Evolutionary conservation across 257 asterid genomes (phyloP), one percentile per base, ranked within the genome.

Genomic region (Eustoma russellianum): DNA sequence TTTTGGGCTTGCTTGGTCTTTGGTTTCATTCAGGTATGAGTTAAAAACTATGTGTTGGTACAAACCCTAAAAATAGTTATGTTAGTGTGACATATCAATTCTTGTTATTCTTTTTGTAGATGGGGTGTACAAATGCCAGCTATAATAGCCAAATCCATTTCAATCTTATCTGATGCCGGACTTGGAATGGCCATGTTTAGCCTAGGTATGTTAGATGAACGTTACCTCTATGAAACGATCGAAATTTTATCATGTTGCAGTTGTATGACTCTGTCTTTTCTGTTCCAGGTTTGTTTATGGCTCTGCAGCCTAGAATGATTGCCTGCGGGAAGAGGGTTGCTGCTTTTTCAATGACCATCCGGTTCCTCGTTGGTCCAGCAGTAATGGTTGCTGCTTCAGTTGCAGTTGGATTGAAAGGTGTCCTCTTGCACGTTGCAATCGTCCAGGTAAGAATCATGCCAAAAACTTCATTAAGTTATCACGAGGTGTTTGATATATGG

Each of bases 121-220:
- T 75, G 78, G 81, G 62, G 66, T 38, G 51, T 75, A 51, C 56
- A 64, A 63, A 75, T 75, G 81, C 81, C 81, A 16, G 73, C 75
- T 0, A 75, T 75, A 34, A 48, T 71, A 33, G 78, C 78, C 17
- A 67, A 75, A 61, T 75, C 78, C 5, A 75, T 75, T 18, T 43
- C 78, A n/a, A 75, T 75, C 30, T 56, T 71, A 12, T 71, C 78
- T 11, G 78, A 75, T 71, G 81, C 81, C 57, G 78, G 78, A 33
- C 81, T 75, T 38, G 81, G 81, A 38, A 71, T 75, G 81, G 81
- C 78, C 4, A 75, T 75, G 78, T 75, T 71, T 64, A 75, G 78
- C 64, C 81, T 75, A 56, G 81, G 81, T 75, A 71, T 52, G 51
- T n/a, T 18, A 6, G 24, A 5, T 13, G 33, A 34, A 47, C 41